A percentile compares a stretch with the other conserved stretches of the same genome.
Evolutionary conservation across 1,284 basidiomycete genomes (phyloP).

Genomic region (Kwoniella shivajii): DNA sequence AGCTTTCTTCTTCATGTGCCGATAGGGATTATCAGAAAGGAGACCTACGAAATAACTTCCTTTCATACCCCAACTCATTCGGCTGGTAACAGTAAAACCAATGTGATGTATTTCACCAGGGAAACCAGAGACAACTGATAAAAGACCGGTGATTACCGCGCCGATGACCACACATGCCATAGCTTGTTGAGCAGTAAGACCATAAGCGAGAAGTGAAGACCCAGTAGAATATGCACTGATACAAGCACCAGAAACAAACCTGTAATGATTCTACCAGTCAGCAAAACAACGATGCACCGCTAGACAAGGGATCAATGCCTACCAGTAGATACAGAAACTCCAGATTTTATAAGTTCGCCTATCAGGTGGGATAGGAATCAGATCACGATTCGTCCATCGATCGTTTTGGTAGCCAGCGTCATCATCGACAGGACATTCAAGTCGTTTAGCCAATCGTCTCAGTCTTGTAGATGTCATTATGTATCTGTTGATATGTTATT

Average conservation of each 20-base stretch:
- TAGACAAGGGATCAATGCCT: not conserved
- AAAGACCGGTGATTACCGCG: conserved; percentile 30
- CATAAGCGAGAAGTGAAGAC: conserved; percentile 34
- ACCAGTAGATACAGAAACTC: conserved; percentile 18
- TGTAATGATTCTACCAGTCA: conserved; percentile 9
- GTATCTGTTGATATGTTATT: not conserved
- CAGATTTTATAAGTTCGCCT: conserved; percentile 35
- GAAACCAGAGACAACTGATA: conserved; percentile 24
- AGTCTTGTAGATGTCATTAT: not conserved
- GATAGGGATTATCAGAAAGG: not conserved
- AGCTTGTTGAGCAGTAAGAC: conserved; percentile 33
- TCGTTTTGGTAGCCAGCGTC: conserved; percentile 29
- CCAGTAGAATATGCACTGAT: conserved; percentile 36
- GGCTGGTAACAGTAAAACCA: conserved; percentile 34
- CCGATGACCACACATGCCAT: conserved; percentile 36
- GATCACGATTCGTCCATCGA: conserved; percentile 39
- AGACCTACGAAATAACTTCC: conserved; percentile 30
- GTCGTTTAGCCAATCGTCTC: conserved; percentile 9
- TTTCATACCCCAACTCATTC: conserved; percentile 36
- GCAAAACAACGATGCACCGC: no score
- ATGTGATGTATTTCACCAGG: conserved; percentile 36
- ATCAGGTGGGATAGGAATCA: conserved; percentile 39
- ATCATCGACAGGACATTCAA: conserved; percentile 32
- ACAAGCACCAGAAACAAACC: conserved; percentile 36
- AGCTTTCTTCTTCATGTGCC: not conserved